Conservation (phyloP, 495 filamentous ascomycete genomes). For the Thozetella sp. region DNA sequence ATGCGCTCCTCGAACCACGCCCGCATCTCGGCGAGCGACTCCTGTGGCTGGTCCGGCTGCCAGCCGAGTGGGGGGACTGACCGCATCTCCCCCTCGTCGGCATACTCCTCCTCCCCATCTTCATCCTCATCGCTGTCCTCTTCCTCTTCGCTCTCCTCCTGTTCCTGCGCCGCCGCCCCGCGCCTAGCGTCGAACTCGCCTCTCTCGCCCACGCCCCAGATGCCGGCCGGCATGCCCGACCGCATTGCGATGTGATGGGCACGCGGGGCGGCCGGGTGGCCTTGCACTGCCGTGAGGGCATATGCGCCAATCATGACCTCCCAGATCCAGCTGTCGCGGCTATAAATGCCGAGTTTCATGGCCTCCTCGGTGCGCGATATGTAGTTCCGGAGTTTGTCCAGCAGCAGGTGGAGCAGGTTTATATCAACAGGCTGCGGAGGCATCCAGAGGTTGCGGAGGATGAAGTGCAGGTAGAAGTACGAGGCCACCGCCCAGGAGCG, state of each 20-base stretch:
- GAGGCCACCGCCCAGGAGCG: slow-evolving; percentile 23
- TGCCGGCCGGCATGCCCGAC: background rate
- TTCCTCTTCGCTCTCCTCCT: background rate
- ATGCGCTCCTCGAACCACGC: slow-evolving; percentile 11
- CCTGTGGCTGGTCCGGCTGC: background rate
- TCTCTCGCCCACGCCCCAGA: background rate
- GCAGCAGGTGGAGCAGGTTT: slow-evolving; percentile 9
- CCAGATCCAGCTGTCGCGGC: slow-evolving; percentile 21
- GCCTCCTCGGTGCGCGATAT: slow-evolving; percentile 19
- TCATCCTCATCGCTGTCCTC: background rate
- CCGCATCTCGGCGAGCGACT: background rate
- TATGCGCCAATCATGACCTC: slow-evolving; percentile 15
- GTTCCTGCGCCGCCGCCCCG: background rate
- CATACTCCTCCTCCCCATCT: background rate
- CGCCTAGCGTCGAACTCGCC: background rate
- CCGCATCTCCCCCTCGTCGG: background rate
- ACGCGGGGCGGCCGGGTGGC: background rate
- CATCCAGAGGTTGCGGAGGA: slow-evolving; percentile 9
- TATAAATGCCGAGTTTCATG: slow-evolving; percentile 18
- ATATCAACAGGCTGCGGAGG: slow-evolving; percentile 5
- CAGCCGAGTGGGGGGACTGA: background rate
- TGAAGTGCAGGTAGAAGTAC: slow-evolving; percentile 21
- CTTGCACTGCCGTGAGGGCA: background rate
- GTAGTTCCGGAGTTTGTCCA: slow-evolving; percentile 15
- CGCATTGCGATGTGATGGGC: background rate